A percentile compares a stretch with the other conserved stretches of the same genome.
Conservation (phyloP, 495 filamentous ascomycete genomes). For the Penicillium dipodomyicola region DNA sequence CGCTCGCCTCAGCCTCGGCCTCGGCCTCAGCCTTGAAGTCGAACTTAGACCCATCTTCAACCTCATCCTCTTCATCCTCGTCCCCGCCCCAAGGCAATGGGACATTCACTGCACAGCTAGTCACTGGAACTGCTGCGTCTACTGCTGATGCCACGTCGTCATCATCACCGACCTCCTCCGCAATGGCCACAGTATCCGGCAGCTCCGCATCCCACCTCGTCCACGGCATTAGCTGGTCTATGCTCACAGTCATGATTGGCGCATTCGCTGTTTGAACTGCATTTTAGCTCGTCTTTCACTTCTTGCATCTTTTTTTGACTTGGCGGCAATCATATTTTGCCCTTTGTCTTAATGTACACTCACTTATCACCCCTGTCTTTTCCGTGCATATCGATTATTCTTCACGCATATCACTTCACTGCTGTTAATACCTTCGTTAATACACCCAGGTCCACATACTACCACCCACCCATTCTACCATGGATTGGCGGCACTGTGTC, state of each 20-base stretch:
- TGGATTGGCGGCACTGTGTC: neutral
- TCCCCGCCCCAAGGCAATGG: slow-evolving; percentile 12
- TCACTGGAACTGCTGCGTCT: slow-evolving; percentile 14
- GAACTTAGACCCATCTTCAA: neutral
- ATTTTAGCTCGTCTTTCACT: slow-evolving; percentile 5
- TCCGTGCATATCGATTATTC: slow-evolving; percentile 4
- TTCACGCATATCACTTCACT: slow-evolving; percentile 7
- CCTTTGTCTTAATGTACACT: slow-evolving; percentile 5
- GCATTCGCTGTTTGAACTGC: slow-evolving; percentile 16
- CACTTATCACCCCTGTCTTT: neutral
- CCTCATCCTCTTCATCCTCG: neutral
- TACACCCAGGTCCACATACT: slow-evolving; percentile 9
- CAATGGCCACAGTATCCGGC: slow-evolving; percentile 8
- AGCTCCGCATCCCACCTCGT: slow-evolving; percentile 14
- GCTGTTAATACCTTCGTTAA: slow-evolving; percentile 15
- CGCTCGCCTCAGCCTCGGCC: slow-evolving; percentile 18
- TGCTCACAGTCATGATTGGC: slow-evolving; percentile 11
- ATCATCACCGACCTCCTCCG: neutral
- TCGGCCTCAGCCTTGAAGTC: slow-evolving; percentile 9
- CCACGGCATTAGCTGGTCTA: slow-evolving; percentile 15
- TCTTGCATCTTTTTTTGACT: slow-evolving; percentile 6
- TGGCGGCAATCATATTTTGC: slow-evolving; percentile 3
- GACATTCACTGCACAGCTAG: slow-evolving; percentile 15
- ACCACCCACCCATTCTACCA: slow-evolving; percentile 5
- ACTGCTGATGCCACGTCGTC: slow-evolving; percentile 7